Conservation (phyloP, 495 filamentous ascomycete species). For the Penicillium coffeae region DNA sequence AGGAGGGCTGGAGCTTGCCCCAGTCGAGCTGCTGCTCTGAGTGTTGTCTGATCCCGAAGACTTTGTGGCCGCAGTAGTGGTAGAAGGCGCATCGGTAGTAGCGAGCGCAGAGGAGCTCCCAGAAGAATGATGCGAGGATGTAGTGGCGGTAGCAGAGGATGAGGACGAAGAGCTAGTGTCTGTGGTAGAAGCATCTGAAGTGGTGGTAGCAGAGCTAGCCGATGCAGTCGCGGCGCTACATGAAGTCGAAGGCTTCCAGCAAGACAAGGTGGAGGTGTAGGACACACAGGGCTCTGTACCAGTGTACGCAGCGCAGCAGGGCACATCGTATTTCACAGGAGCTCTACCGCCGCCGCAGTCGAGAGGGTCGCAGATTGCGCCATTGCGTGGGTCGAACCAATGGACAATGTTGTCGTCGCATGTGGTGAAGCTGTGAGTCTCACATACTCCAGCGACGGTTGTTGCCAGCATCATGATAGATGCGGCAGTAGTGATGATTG, state of each 20-base stretch:
- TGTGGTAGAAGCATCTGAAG: conserved; percentile 8
- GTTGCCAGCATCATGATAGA: conserved; percentile 15
- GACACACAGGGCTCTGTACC: conserved; percentile 45
- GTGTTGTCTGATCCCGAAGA: not conserved
- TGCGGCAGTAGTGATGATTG: conserved; percentile 9
- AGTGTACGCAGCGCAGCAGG: conserved; percentile 51
- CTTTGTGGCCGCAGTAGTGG: no score
- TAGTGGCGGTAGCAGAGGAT: not conserved
- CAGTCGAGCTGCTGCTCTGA: not conserved
- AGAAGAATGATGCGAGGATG: not conserved
- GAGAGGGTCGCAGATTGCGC: conserved; percentile 51
- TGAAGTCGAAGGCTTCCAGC: conserved; percentile 15
- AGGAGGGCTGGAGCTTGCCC: not conserved
- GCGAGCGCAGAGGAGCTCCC: conserved; percentile 4
- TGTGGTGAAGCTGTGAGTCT: conserved; percentile 16
- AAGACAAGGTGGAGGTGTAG: conserved; percentile 39
- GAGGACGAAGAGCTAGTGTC: conserved; percentile 11
- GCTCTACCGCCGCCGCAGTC: conserved; percentile 59
- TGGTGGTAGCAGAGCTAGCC: not conserved
- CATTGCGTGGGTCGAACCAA: conserved; percentile 49
- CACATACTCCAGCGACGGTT: conserved; percentile 12
- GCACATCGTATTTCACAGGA: conserved; percentile 52
- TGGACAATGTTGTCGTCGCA: conserved; percentile 37
- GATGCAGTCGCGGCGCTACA: not conserved
- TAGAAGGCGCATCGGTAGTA: conserved; percentile 4